These are phyloP conservation scores for Penicillium sp. DNA, from an alignment of 2,329 filamentous ascomycete genomes.

Conservation along the genomic window DNA sequence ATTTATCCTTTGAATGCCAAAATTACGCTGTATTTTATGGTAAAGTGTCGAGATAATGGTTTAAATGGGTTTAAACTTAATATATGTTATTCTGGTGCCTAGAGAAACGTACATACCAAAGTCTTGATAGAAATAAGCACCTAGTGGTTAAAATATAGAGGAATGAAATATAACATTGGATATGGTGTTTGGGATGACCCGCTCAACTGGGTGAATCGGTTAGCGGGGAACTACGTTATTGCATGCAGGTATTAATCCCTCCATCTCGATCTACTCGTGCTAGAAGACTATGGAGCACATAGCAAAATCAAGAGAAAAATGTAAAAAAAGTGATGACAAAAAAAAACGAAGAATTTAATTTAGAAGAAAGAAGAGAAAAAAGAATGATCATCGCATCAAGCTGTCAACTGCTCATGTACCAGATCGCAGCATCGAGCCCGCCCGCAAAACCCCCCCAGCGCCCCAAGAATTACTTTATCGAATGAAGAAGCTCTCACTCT, in stretches of 20 bases:
- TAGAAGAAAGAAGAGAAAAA: conserved; percentile 3
- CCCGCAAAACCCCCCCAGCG: conserved; percentile 23
- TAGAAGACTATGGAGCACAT: conserved; percentile 8
- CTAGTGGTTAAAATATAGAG: too few relatives aligned
- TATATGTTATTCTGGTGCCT: too few relatives aligned
- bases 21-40: too few relatives aligned
- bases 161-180: too few relatives aligned
- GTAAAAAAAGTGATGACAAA: conserved; percentile 3
- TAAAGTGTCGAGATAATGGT: too few relatives aligned
- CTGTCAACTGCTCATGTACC: conserved; percentile 25
- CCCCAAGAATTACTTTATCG: conserved; percentile 44
- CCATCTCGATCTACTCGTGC: conserved; percentile 12
- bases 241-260: not conserved
- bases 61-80: too few relatives aligned
- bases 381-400: conserved; percentile 21
- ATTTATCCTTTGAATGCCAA: too few relatives aligned
- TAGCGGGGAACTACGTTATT: too few relatives aligned
- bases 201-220: too few relatives aligned
- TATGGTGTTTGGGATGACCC: too few relatives aligned
- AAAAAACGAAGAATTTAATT: conserved; percentile 4
- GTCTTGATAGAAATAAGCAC: too few relatives aligned
- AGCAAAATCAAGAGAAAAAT: not conserved
- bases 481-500: conserved; percentile 66
- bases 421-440: conserved; percentile 23
- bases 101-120: too few relatives aligned